A percentile compares a stretch with the other conserved stretches of the same genome.
Conservation (phyloP, 2,329 filamentous ascomycete genomes). For the Diaporthe sp. region DNA sequence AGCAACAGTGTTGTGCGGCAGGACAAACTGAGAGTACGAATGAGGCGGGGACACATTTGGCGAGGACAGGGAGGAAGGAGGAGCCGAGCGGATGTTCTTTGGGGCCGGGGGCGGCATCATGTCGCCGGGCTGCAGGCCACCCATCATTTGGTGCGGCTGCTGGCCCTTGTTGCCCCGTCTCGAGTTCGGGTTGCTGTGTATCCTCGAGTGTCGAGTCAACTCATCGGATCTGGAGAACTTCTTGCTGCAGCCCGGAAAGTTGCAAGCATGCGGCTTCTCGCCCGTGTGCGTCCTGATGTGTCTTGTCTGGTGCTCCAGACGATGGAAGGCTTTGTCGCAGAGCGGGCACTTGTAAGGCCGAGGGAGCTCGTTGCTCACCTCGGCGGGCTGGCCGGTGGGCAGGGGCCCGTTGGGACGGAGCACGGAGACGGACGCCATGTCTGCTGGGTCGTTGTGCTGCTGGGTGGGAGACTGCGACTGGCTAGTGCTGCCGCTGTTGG, state of each 20-base stretch:
- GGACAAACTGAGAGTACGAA: constrained; percentile 81
- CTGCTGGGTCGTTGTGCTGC: constrained; percentile 49
- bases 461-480: constrained; percentile 48
- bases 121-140: constrained; percentile 64
- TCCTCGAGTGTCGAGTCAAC: constrained; percentile 94
- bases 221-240: constrained; percentile 97
- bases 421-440: constrained; percentile 70
- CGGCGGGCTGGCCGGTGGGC: constrained; percentile 71
- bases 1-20: constrained; percentile 61
- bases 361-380: constrained; percentile 81
- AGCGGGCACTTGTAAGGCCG: constrained; percentile 98
- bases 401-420: constrained; percentile 75
- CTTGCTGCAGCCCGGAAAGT: constrained; percentile 91
- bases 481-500: constrained; percentile 43
- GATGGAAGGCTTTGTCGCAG: constrained; percentile 98
- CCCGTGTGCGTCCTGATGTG: constrained; percentile 98
- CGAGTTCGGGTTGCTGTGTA: constrained; percentile 99
- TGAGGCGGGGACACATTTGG: constrained; percentile 97
- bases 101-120: constrained; percentile 87
- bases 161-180: constrained; percentile 88
- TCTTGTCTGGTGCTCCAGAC: constrained; percentile 90
- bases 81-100: constrained; percentile 89
- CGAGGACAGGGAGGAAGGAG: constrained; percentile 87
- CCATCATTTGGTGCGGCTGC: constrained; percentile 60
- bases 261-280: constrained; percentile 97